These are phyloP conservation scores for Populus ilicifolia DNA, from an alignment of 345 rosid genomes.

Conservation along the genomic window DNA sequence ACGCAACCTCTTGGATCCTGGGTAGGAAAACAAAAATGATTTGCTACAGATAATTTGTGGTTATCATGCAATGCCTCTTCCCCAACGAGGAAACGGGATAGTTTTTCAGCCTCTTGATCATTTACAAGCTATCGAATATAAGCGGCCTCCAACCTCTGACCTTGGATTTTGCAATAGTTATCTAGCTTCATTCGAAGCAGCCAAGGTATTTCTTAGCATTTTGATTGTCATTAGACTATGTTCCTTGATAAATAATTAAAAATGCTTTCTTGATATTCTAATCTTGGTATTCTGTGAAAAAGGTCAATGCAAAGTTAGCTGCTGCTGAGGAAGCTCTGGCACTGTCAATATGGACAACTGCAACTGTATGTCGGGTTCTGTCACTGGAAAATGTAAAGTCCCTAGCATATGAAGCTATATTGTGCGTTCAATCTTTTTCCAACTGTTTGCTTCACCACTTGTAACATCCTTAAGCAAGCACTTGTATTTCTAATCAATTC, in stretches of 20 bases:
- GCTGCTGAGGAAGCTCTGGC: constrained; percentile 92
- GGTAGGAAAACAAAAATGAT: constrained; percentile 76
- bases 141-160: constrained; percentile 57
- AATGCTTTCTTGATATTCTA: not conserved
- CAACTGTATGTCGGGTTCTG: constrained; percentile 87
- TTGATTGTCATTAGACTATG: constrained; percentile 9
- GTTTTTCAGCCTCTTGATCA: constrained; percentile 87
- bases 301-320: constrained; percentile 66
- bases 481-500: not conserved
- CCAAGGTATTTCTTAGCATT: constrained; percentile 51
- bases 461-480: not conserved
- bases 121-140: constrained; percentile 73
- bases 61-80: constrained; percentile 71
- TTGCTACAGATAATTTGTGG: constrained; percentile 77
- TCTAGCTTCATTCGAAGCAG: constrained; percentile 45
- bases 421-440: not conserved
- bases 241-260: not conserved
- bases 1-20: constrained; percentile 24
- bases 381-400: constrained; percentile 81
- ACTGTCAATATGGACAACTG: constrained; percentile 93
- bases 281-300: constrained; percentile 36
- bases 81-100: constrained; percentile 58
- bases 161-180: constrained; percentile 49
- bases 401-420: constrained; percentile 21
- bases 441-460: not conserved